Percentiles rank a stretch among this genome's conserved stretches.
phyloP scores from a whole-genome alignment of 2,329 filamentous ascomycete genomes.

The Epicoccum sorghinum region DNA sequence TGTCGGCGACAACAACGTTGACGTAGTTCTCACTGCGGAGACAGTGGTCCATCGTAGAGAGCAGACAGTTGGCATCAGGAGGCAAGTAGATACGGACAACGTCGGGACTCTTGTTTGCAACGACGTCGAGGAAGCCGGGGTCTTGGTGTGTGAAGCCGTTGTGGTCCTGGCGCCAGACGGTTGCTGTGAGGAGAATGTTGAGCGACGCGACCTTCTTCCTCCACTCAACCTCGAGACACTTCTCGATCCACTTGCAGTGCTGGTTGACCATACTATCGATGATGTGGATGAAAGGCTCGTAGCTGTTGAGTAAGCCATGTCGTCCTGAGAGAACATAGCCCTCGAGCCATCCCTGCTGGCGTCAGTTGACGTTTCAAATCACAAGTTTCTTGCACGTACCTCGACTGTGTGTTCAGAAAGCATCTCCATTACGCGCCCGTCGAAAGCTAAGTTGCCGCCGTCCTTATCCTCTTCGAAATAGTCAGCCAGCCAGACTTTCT shows the following conservation, averaged over 20 bases:
- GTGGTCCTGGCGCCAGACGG: conserved; percentile 83
- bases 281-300: conserved; percentile 82
- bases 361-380: conserved; percentile 12
- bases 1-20: conserved; percentile 80
- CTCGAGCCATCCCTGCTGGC: conserved; percentile 66
- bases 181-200: conserved; percentile 79
- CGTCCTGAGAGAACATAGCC: conserved; percentile 77
- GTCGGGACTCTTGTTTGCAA: conserved; percentile 80
- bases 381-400: conserved; percentile 41
- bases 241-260: conserved; percentile 86
- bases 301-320: conserved; percentile 78
- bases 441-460: conserved; percentile 72
- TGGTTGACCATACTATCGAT: conserved; percentile 88
- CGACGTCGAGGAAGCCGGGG: conserved; percentile 78
- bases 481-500: conserved; percentile 82
- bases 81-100: conserved; percentile 82
- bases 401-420: conserved; percentile 82
- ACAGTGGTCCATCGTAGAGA: conserved; percentile 79
- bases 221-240: conserved; percentile 80
- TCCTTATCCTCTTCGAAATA: conserved; percentile 78
- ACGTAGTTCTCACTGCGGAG: conserved; percentile 77
- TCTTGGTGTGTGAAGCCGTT: conserved; percentile 85
- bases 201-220: conserved; percentile 74
- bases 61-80: conserved; percentile 78
- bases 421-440: conserved; percentile 81